These are phyloP conservation scores for Boletus reticulatus DNA, from an alignment of 768 basidiomycete species.

Conservation along the genomic window DNA sequence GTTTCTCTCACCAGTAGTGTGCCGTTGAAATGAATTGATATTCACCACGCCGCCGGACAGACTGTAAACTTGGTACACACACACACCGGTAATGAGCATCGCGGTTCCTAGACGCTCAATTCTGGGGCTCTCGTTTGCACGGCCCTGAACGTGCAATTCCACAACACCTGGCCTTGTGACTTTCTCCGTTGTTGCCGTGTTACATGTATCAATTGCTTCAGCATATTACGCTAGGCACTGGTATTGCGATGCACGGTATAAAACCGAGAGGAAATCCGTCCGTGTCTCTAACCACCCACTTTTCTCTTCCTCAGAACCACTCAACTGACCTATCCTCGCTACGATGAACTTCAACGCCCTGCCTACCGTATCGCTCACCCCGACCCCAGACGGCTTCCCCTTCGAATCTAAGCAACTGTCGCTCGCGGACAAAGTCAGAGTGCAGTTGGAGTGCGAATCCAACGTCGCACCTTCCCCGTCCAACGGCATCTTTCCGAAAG, in stretches of 20 bases:
- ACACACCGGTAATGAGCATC: slow-evolving; percentile 6
- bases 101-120: slow-evolving; percentile 14
- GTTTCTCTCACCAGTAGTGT: slow-evolving; percentile 15
- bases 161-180: slow-evolving; percentile 12
- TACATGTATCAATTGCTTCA: slow-evolving; percentile 2
- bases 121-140: slow-evolving; percentile 17
- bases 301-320: neutral
- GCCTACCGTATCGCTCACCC: slow-evolving; percentile 34
- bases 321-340: neutral
- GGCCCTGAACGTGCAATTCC: slow-evolving; percentile 18
- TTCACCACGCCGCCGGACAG: slow-evolving; percentile 1
- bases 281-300: neutral
- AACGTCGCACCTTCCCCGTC: slow-evolving; percentile 19
- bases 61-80: slow-evolving; percentile 7
- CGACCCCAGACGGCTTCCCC: slow-evolving; percentile 37
- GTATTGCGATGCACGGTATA: slow-evolving; percentile 18
- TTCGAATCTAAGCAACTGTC: slow-evolving; percentile 37
- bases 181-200: slow-evolving; percentile 13
- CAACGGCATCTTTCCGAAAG: slow-evolving; percentile 45
- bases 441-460: slow-evolving; percentile 35
- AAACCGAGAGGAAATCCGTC: slow-evolving; percentile 8
- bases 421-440: slow-evolving; percentile 28
- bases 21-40: slow-evolving; percentile 1
- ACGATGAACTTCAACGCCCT: slow-evolving; percentile 26
- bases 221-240: slow-evolving; percentile 1